Evolutionary conservation across 768 basidiomycete genomes (phyloP), one percentile per base, ranked within the genome.

Genomic region (Rubroboletus pulcherrimus): DNA sequence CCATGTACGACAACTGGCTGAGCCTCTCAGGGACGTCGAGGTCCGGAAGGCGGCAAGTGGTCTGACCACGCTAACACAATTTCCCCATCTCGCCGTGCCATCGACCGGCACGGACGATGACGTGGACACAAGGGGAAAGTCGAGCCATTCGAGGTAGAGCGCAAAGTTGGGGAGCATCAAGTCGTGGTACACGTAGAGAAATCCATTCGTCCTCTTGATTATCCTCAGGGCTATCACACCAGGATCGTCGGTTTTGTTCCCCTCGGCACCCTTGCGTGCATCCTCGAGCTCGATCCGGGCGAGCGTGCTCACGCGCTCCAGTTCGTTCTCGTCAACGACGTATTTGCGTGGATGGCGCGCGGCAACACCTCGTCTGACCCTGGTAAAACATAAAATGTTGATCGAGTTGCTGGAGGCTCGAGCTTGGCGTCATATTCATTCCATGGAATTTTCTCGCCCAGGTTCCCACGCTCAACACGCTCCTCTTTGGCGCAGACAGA

Each of bases 131-230:
- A 93, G 91, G 17, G 87, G 82, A 72, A 93, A 98, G 70, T 98
- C 92, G 56, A 98, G 86, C 97, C 97, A 99, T 78, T 99, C 97
- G 55, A 99, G 89, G 65, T 96, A 98, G 55, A 99, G 87, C 9
- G 97, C 96, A 73, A 98, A 94, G 60, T 92, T 93, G 60, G 96
- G 94, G 31, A 99, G 82, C 86, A 99, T 92, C 70, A 98, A 81
- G 71, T 99, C 97, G 73, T 99, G 96, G 70, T 98, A 97, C 38
- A 89, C 90, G 68, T 94, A 98, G 41, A 98, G 82, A 21, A 21
- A 21, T 21, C 21, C 21, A 21, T 21, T 21, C 21, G 21, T 21
- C 21, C 21, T 21, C 21, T 21, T 21, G 21, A 21, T 21, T 21
- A 21, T 21, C 21, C 21, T 21, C 21, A 21, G 21, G 21, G 21